phyloP scores from a whole-genome alignment of 1,284 basidiomycete genomes.

The Leccinum griseonigrum region DNA sequence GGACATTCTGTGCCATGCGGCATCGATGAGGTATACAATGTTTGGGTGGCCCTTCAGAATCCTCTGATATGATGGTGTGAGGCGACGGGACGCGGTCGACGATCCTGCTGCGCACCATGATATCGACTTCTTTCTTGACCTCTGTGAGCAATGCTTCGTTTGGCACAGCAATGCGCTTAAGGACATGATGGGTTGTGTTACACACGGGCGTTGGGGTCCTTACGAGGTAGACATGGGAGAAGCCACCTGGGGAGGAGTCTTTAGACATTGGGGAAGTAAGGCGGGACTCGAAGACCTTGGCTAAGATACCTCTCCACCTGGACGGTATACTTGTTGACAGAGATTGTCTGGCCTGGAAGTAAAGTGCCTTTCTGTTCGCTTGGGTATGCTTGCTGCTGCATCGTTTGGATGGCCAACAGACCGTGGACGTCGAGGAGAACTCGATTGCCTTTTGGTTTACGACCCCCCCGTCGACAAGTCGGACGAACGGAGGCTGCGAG shows the following conservation, averaged over 20 bases:
- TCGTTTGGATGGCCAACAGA: slow-evolving; percentile 22
- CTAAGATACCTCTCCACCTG: slow-evolving; percentile 85
- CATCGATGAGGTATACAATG: slow-evolving; percentile 93
- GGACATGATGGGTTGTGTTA: slow-evolving; percentile 90
- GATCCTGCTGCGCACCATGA: slow-evolving; percentile 73
- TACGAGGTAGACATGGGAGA: slow-evolving; percentile 98
- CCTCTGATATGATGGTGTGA: slow-evolving; percentile 50
- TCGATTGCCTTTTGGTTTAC: slow-evolving; percentile 2
- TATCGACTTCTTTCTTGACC: slow-evolving; percentile 97
- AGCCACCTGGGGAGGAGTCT: slow-evolving; percentile 69
- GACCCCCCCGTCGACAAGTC: neutral
- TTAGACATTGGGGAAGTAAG: slow-evolving; percentile 8
- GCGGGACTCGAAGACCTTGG: slow-evolving; percentile 61
- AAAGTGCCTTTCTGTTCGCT: slow-evolving; percentile 60
- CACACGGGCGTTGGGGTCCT: slow-evolving; percentile 83
- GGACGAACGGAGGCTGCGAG: neutral
- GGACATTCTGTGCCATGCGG: slow-evolving; percentile 81
- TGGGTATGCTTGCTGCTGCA: slow-evolving; percentile 34
- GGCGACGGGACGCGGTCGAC: slow-evolving; percentile 14
- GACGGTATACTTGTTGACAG: slow-evolving; percentile 88
- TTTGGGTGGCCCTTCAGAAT: slow-evolving; percentile 87
- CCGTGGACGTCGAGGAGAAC: neutral
- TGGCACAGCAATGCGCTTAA: slow-evolving; percentile 95
- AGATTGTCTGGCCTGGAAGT: slow-evolving; percentile 81
- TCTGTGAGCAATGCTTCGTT: slow-evolving; percentile 90